Base-by-base conservation (phyloP, 257 asterid genomes). In the Asclepias syriaca region DNA sequence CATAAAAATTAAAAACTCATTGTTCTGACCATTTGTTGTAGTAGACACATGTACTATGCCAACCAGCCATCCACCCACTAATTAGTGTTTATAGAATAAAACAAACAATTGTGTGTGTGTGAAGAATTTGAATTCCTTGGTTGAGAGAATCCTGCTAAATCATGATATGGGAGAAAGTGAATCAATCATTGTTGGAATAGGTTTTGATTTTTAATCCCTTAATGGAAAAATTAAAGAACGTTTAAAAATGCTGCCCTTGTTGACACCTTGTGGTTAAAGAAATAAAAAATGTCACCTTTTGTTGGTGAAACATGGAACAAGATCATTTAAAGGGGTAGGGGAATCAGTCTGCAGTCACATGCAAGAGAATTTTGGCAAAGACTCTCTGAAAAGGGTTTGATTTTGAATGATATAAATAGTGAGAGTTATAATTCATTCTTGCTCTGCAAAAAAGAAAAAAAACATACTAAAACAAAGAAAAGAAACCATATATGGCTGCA, bases 311-410 rank as follows among this genome's bases (percentile, higher is more conserved):
- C 77, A 29, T 51, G 68, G 77, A 79, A 82, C 90, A 82, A 50
- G 24, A 66, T 76, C 67, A 69, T 78, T 69, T 56, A 66, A 43
- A 81, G 66, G 65, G 60, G 43, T 19, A 11, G 68, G 73, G 75
- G 78, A 75, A 53, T 65, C 88, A 84, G 75, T 71, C 81, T 71
- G 70, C 64, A 65, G 61, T 73, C 90, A 77, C 86, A 83, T 90
- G 84, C 86, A 77, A 40, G 71, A 72, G 70, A 53, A 71, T 78
- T 75, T 24, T 48, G 34, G 7, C 9, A 64, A 64, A 48, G 68
- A 39, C 10, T 46, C 45, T 48, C 14, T 0, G 27, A 22, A 64
- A 6, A 39, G 56, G 71, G 9, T 63, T 54, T 51, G 71, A 3
- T 63, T 54, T 51, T 18, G 1, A 75, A 46, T 19, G 48, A 49